phyloP scores from a whole-genome alignment of 305 asterid genomes.

The Fraxinus floribunda region DNA sequence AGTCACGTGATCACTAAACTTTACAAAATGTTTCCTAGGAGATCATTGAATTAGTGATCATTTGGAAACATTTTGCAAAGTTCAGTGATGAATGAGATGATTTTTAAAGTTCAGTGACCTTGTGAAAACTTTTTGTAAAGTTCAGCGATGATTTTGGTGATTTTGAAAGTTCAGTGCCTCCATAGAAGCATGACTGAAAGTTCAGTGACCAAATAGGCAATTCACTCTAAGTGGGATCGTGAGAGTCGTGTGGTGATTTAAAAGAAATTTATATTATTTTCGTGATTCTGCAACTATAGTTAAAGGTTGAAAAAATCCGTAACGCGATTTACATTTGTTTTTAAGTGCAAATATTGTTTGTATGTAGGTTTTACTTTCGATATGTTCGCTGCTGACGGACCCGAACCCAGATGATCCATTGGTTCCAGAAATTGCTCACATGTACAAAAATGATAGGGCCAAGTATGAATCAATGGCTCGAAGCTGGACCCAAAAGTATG shows the following conservation, averaged over 20 bases:
- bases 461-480: slow-evolving; percentile 86
- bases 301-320: background rate
- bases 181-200: too few relatives aligned
- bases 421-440: slow-evolving; percentile 86
- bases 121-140: too few relatives aligned
- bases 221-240: background rate
- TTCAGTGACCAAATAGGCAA: too few relatives aligned
- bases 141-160: too few relatives aligned
- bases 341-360: background rate
- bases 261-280: background rate
- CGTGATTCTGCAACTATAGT: too few relatives aligned
- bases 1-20: background rate
- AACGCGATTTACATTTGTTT: background rate
- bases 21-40: too few relatives aligned
- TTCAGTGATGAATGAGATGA: too few relatives aligned
- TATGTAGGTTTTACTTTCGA: slow-evolving; percentile 72
- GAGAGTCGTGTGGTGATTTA: background rate
- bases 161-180: too few relatives aligned
- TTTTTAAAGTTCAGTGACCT: too few relatives aligned
- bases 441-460: slow-evolving; percentile 58
- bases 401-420: slow-evolving; percentile 92
- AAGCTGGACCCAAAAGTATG: slow-evolving; percentile 82
- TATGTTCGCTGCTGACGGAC: slow-evolving; percentile 82
- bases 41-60: too few relatives aligned
- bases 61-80: too few relatives aligned